These are phyloP conservation scores for Pestalotiopsis sp. DNA, from an alignment of 2,329 filamentous ascomycete genomes.

Conservation along the genomic window DNA sequence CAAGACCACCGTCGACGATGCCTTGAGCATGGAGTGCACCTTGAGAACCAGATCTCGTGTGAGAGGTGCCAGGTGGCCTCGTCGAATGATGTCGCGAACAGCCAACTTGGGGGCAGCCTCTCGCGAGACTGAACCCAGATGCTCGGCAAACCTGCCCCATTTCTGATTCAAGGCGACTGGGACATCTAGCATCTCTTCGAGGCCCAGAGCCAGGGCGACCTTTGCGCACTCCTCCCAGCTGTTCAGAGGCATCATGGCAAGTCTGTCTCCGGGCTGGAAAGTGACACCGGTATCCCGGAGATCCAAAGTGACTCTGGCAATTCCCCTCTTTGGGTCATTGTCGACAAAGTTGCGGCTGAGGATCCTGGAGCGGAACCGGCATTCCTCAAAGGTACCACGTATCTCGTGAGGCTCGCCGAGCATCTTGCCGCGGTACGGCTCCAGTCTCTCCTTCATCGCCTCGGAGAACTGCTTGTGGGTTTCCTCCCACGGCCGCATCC, in stretches of 20 bases:
- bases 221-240: slow-evolving; percentile 58
- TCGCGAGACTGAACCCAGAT: slow-evolving; percentile 43
- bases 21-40: slow-evolving; percentile 48
- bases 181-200: slow-evolving; percentile 48
- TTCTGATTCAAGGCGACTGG: slow-evolving; percentile 38
- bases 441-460: slow-evolving; percentile 55
- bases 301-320: slow-evolving; percentile 53
- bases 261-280: slow-evolving; percentile 53
- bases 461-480: slow-evolving; percentile 54
- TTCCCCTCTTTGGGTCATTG: slow-evolving; percentile 45
- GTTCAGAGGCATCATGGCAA: slow-evolving; percentile 58
- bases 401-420: slow-evolving; percentile 54
- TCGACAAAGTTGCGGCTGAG: slow-evolving; percentile 49
- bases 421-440: slow-evolving; percentile 49
- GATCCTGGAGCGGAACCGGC: slow-evolving; percentile 50
- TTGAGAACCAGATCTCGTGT: slow-evolving; percentile 53
- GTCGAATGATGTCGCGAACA: slow-evolving; percentile 51
- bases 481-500: slow-evolving; percentile 50
- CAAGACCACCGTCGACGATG: slow-evolving; percentile 51
- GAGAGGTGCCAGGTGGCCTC: slow-evolving; percentile 53
- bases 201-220: slow-evolving; percentile 52
- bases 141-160: slow-evolving; percentile 51
- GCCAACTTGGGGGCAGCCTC: slow-evolving; percentile 36
- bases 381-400: slow-evolving; percentile 57
- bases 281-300: slow-evolving; percentile 56